Evolutionary conservation across 148 eudicot species (phyloP), one percentile per base, ranked within the genome.

Genomic region (Camellia lanceoleosa): DNA sequence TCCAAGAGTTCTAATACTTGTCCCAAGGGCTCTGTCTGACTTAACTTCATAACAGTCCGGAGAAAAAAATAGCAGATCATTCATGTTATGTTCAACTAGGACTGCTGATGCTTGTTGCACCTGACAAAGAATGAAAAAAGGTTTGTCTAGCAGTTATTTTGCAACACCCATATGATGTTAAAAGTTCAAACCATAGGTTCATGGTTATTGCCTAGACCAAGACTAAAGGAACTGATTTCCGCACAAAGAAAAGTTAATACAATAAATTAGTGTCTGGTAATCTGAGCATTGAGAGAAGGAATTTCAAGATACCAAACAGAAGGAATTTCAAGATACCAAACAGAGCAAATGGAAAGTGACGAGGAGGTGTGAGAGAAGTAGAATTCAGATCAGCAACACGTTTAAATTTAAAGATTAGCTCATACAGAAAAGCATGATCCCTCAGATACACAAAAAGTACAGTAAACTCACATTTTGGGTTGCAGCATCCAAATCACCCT

Each of bases 41-140:
- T 80, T 89, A 13, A 68, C 72, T 73, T 79, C 80, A 44, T 61
- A 75, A 65, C 79, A 84, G 79, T 87, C 89, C 59, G 91, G 91
- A 70, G 93, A 90, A 78, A 82, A 73, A 71, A 87, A 80, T 61
- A 81, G 82, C 71, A 76, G 20, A 67, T 89, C 89, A 74, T 86
- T 84, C 69, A 78, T 42, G 67, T 85, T 79, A 68, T 83, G 89
- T 82, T 91, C 95, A 76, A 86, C 83, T 59, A 95, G 93, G 67
- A 87, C 81, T 82, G 88, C 90, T 71, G 86, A 85, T 64, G 85
- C 86, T 86, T 90, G 87, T 65, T 81, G 41, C 67, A 80, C 87
- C 84, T 83, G 84, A 77, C 43, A 65, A 73, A 20, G 78, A 71
- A 63, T 7, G 54, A 51, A n/a, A 10, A 10, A 2, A 64, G 71